These are phyloP conservation scores for Penicillium canescens DNA, from an alignment of 495 filamentous ascomycete genomes.

Conservation along the genomic window DNA sequence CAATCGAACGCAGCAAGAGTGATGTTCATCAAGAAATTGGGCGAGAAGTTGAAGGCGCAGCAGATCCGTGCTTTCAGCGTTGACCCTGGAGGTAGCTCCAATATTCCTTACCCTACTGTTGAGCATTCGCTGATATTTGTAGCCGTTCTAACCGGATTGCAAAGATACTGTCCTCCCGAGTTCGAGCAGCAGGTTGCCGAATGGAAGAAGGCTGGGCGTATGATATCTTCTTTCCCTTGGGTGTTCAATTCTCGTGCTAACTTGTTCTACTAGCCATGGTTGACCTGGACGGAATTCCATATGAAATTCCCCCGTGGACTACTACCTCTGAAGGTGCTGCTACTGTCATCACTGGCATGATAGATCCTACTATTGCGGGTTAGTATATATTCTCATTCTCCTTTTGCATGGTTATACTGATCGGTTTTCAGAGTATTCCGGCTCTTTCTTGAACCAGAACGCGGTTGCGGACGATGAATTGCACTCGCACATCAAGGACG, in stretches of 20 bases:
- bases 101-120: neutral
- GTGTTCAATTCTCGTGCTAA: neutral
- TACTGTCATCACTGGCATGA: slow-evolving; percentile 23
- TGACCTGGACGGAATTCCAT: slow-evolving; percentile 16
- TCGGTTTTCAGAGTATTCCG: slow-evolving; percentile 3
- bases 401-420: neutral
- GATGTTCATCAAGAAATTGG: slow-evolving; percentile 23
- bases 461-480: slow-evolving; percentile 17
- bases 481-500: slow-evolving; percentile 16
- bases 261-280: slow-evolving; percentile 1
- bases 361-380: slow-evolving; percentile 23
- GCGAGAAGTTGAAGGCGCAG: slow-evolving; percentile 15
- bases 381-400: neutral
- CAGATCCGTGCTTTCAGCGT: slow-evolving; percentile 20
- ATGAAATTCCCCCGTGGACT: slow-evolving; percentile 12
- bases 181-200: slow-evolving; percentile 8
- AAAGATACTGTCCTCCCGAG: slow-evolving; percentile 11
- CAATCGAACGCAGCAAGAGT: slow-evolving; percentile 21
- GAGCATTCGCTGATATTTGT: neutral
- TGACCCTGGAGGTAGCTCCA: slow-evolving; percentile 20
- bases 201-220: slow-evolving; percentile 14
- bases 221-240: neutral
- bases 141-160: slow-evolving; percentile 19
- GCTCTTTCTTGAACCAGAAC: slow-evolving; percentile 17
- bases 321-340: slow-evolving; percentile 19